Conservation (phyloP, 2,329 filamentous ascomycete species). For the Esteya vermicola region DNA sequence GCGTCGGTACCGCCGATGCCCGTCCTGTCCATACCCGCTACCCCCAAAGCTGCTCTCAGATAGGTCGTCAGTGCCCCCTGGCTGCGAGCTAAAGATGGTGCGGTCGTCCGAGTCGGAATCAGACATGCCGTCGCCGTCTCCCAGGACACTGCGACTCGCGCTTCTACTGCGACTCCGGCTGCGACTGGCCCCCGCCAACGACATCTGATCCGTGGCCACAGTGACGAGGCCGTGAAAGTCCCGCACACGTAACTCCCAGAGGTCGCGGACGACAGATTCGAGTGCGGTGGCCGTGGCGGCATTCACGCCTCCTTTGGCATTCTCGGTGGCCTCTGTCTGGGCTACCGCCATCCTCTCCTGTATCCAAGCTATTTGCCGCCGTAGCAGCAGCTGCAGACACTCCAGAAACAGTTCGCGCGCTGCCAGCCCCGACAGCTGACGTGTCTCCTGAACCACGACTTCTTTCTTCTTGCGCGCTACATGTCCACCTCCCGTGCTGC, state of each 20-base stretch:
- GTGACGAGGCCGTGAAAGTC: slow-evolving; percentile 39
- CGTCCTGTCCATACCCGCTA: too few species aligned
- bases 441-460: slow-evolving; percentile 34
- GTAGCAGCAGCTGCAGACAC: slow-evolving; percentile 68
- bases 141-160: slow-evolving; percentile 8
- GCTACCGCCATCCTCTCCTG: slow-evolving; percentile 32
- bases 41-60: slow-evolving; percentile 4
- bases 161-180: slow-evolving; percentile 9
- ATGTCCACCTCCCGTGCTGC: too few species aligned
- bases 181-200: background rate
- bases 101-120: slow-evolving; percentile 4
- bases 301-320: background rate
- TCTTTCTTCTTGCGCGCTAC: slow-evolving; percentile 44
- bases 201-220: slow-evolving; percentile 19
- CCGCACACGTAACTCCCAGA: slow-evolving; percentile 63
- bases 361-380: slow-evolving; percentile 67
- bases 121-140: background rate
- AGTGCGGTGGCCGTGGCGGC: slow-evolving; percentile 41
- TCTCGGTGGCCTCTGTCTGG: slow-evolving; percentile 30
- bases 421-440: slow-evolving; percentile 47
- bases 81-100: slow-evolving; percentile 9
- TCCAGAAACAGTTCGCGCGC: slow-evolving; percentile 72
- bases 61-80: background rate
- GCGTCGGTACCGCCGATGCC: slow-evolving; percentile 4
- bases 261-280: slow-evolving; percentile 64